Percentiles rank a stretch among this genome's conserved stretches.
These are phyloP conservation scores for Aspergillus tubingensis DNA, from an alignment of 2,329 filamentous ascomycete species.

Conservation along the genomic window DNA sequence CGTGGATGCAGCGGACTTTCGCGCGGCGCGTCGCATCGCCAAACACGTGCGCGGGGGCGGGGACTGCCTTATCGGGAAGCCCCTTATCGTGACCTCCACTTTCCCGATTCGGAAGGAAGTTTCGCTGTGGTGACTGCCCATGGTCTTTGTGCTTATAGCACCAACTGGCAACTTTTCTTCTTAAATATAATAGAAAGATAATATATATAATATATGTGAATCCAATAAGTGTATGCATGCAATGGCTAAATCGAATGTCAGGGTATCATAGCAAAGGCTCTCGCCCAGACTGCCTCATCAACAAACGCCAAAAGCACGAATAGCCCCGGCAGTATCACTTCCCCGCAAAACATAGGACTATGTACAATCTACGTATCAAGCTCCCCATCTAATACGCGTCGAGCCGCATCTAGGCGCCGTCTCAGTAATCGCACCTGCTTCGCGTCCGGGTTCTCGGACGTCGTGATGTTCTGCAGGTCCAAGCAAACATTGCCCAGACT, in stretches of 20 bases:
- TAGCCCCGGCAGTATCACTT: background rate
- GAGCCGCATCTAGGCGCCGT: conserved; percentile 72
- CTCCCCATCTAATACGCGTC: conserved; percentile 70
- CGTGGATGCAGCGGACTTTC: background rate
- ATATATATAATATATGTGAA: conserved; percentile 6
- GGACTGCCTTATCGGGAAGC: background rate
- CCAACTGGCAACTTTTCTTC: background rate
- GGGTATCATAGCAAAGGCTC: conserved; percentile 17
- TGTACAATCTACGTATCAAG: conserved; percentile 37
- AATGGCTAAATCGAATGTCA: conserved; percentile 12
- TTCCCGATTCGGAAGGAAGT: background rate
- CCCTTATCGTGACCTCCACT: background rate
- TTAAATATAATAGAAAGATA: background rate
- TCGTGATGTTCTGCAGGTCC: conserved; percentile 50
- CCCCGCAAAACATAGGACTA: background rate
- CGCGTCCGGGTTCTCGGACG: conserved; percentile 56
- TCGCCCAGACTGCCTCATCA: conserved; percentile 1
- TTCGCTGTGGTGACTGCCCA: no score
- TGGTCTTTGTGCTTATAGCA: background rate
- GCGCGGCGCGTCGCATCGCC: conserved; percentile 4
- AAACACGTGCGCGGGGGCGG: conserved; percentile 6
- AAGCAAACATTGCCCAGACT: conserved; percentile 53
- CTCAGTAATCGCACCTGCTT: conserved; percentile 65
- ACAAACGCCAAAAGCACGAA: background rate
- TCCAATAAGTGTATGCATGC: background rate